Percentiles rank a stretch among this genome's conserved stretches.
phyloP scores from a whole-genome alignment of 73 alveolate species.

The Paramecium octaurelia region DNA sequence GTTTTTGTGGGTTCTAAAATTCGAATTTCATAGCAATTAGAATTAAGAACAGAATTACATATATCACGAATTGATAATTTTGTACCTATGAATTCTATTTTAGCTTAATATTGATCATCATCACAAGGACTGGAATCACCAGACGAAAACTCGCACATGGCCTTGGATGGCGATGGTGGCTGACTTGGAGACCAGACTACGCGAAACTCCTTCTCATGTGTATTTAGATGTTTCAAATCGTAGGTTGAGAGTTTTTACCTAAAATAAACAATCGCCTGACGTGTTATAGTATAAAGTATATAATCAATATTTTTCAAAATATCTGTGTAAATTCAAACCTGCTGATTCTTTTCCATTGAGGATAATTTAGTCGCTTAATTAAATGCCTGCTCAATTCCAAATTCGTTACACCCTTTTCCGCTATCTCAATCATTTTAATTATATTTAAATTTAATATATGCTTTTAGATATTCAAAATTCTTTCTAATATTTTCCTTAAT shows the following conservation, averaged over 20 bases:
- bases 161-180: slow-evolving; percentile 42
- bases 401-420: slow-evolving; percentile 8
- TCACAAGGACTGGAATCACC: slow-evolving; percentile 55
- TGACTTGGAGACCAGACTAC: slow-evolving; percentile 37
- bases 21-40: slow-evolving; percentile 20
- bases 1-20: slow-evolving; percentile 44
- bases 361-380: background rate
- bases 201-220: slow-evolving; percentile 29
- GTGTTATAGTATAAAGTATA: slow-evolving; percentile 17
- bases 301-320: background rate
- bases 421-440: slow-evolving; percentile 9
- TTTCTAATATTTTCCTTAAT: background rate
- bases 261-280: slow-evolving; percentile 50
- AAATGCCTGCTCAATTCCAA: slow-evolving; percentile 17
- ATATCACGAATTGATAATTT: slow-evolving; percentile 24
- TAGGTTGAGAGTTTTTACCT: slow-evolving; percentile 47
- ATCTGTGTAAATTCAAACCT: slow-evolving; percentile 26
- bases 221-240: slow-evolving; percentile 24
- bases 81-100: slow-evolving; percentile 20
- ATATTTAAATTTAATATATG: background rate
- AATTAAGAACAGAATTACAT: background rate
- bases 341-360: background rate
- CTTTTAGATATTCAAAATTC: background rate
- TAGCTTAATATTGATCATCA: slow-evolving; percentile 17
- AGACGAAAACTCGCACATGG: slow-evolving; percentile 37